Evolutionary conservation across 2,329 filamentous ascomycete genomes (phyloP), one percentile per base, ranked within the genome.

Genomic region (Fusarium brachygibbosum): DNA sequence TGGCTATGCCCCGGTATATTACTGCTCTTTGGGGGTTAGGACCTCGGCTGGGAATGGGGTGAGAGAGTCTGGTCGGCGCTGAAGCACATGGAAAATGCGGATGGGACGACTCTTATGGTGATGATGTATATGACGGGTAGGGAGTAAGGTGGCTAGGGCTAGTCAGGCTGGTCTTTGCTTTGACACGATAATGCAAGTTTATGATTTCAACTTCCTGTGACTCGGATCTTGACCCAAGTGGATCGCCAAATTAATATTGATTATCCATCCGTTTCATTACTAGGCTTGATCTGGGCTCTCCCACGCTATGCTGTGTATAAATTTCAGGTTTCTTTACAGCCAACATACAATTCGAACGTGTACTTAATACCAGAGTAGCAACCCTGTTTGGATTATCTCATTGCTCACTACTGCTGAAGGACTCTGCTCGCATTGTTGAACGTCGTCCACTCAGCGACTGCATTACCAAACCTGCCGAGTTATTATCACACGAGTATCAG

Each of bases 131-230:
- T 69, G 66, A 66, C 31, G 35, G 44, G 14, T 21, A 53, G 42
- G 38, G 59, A 23, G 28, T 44, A 50, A 53, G 31, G 55, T 56
- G 57, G 52, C 57, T 31, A 53, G 58, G 52, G 57, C 38, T 59
- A 60, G 55, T 52, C 52, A 58, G 60, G 48, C 63, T 61, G 55
- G 61, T 73, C 46, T 56, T 73, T 73, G 64, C 52, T 60, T 68
- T 69, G 67, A 66, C 61, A 60, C 49, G 58, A 67, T 40, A 55
- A 42, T 63, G 44, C 58, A 55, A 71, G 48, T 70, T 58, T 54
- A 71, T 61, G 58, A 71, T 71, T 64, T 63, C 38, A 63, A 31
- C 45, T 66, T 46, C 25, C 29, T 41, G 11, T 28, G 25, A 35
- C 42, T 32, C 28, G 23, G 29, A 28, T 53, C 16, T 60, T 42